Percentiles rank a stretch among this genome's conserved stretches.
These are phyloP conservation scores for Trichomonas vaginalis DNA, from an alignment of 208 protist genomes.

Conservation along the genomic window DNA sequence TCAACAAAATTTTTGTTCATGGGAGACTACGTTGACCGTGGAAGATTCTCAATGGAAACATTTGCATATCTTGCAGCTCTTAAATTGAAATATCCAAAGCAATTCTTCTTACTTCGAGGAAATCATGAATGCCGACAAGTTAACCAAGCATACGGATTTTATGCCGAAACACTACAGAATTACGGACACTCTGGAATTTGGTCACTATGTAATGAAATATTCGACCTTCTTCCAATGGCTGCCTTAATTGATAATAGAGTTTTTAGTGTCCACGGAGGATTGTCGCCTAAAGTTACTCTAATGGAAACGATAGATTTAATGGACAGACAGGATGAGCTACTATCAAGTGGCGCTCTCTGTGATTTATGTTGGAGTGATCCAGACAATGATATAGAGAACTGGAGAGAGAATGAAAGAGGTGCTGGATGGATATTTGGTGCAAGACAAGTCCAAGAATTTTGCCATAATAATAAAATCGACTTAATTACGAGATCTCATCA, in stretches of 20 bases:
- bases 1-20: slow-evolving; percentile 32
- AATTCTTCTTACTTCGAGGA: slow-evolving; percentile 33
- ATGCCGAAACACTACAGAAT: slow-evolving; percentile 50
- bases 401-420: not conserved
- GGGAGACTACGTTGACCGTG: slow-evolving; percentile 41
- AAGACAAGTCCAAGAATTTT: not conserved
- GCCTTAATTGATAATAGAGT: not conserved
- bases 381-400: not conserved
- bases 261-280: slow-evolving; percentile 14
- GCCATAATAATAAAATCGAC: slow-evolving; percentile 13
- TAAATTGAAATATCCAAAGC: slow-evolving; percentile 29
- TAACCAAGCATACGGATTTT: slow-evolving; percentile 33
- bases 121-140: slow-evolving; percentile 38
- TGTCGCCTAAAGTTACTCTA: not conserved
- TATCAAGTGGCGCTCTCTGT: not conserved
- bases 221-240: slow-evolving; percentile 12
- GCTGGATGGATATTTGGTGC: slow-evolving; percentile 15
- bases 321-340: not conserved
- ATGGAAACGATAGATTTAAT: not conserved
- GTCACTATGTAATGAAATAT: not conserved
- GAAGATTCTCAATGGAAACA: slow-evolving; percentile 31
- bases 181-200: slow-evolving; percentile 50
- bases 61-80: slow-evolving; percentile 28
- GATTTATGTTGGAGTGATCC: slow-evolving; percentile 21
- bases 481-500: slow-evolving; percentile 55